phyloP scores from a whole-genome alignment of 371 early-diverging fungal species.

The Mortierella sp. region DNA sequence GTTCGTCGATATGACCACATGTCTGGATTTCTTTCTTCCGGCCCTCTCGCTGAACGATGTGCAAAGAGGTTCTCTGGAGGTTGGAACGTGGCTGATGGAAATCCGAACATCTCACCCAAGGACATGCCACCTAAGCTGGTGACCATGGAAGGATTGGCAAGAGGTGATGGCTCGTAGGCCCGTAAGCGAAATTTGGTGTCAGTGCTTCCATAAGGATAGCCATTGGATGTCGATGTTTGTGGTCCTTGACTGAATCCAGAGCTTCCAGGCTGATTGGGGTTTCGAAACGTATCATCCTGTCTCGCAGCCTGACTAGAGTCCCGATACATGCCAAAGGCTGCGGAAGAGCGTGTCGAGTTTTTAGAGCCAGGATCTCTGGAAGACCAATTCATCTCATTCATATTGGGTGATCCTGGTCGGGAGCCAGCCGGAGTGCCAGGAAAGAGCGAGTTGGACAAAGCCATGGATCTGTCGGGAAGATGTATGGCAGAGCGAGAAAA shows the following conservation, averaged over 20 bases:
- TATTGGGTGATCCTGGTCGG: constrained; percentile 26
- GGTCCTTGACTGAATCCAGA: constrained; percentile 5
- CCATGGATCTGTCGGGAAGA: not conserved
- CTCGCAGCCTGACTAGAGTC: constrained; percentile 7
- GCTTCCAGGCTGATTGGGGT: not conserved
- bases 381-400: constrained; percentile 41
- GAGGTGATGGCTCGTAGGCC: constrained; percentile 50
- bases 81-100: constrained; percentile 50
- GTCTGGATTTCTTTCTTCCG: not conserved
- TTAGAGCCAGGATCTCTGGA: constrained; percentile 18
- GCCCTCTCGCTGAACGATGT: constrained; percentile 19
- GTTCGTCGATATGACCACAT: constrained; percentile 31
- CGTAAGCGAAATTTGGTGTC: constrained; percentile 40
- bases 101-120: constrained; percentile 45
- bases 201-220: not conserved
- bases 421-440: not conserved
- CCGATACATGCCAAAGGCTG: constrained; percentile 45
- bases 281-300: constrained; percentile 7
- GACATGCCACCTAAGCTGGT: constrained; percentile 36
- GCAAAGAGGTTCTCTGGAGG: constrained; percentile 51
- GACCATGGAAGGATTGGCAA: constrained; percentile 40
- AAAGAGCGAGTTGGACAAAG: not conserved
- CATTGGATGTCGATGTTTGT: not conserved
- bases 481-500: constrained; percentile 4
- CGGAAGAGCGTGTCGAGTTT: constrained; percentile 2